phyloP scores from a whole-genome alignment of 371 early-diverging fungal species.

The Phascolomyces articulosus region DNA sequence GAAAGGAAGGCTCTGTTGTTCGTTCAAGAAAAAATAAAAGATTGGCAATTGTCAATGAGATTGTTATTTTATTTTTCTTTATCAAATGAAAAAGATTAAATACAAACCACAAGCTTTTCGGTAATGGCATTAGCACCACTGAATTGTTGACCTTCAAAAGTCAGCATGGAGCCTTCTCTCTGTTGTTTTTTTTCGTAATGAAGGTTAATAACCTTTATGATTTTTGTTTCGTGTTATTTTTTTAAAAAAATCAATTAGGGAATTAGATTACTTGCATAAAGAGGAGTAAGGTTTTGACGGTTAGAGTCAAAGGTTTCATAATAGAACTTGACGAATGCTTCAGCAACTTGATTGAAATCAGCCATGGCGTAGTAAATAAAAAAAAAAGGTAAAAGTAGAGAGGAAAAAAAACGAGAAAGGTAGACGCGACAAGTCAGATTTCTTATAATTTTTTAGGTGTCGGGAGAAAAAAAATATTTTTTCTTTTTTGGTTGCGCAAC shows the following conservation, averaged over 20 bases:
- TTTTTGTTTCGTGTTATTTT: neutral
- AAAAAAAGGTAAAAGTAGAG: too few species aligned
- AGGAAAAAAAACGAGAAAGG: neutral
- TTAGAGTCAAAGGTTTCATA: slow-evolving; percentile 81
- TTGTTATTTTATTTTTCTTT: too few species aligned
- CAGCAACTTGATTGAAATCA: slow-evolving; percentile 59
- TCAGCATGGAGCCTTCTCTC: slow-evolving; percentile 82
- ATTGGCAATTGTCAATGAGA: too few species aligned
- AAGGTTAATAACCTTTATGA: neutral
- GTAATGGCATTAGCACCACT: slow-evolving; percentile 63
- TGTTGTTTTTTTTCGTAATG: slow-evolving; percentile 22
- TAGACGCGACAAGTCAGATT: neutral
- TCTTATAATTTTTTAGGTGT: neutral
- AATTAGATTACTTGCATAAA: slow-evolving; percentile 78
- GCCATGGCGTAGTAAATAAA: slow-evolving; percentile 26
- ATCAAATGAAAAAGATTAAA: too few species aligned
- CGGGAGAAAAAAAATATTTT: neutral
- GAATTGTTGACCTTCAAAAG: slow-evolving; percentile 80
- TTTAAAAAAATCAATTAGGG: neutral
- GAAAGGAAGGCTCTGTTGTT: slow-evolving; percentile 78
- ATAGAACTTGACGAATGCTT: slow-evolving; percentile 81
- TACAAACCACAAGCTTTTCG: slow-evolving; percentile 80
- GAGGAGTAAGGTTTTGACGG: slow-evolving; percentile 61
- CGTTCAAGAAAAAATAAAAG: neutral
- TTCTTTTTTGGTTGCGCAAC: neutral